Conservation (phyloP, 257 asterid species). For the Craterostigma plantagineum region DNA sequence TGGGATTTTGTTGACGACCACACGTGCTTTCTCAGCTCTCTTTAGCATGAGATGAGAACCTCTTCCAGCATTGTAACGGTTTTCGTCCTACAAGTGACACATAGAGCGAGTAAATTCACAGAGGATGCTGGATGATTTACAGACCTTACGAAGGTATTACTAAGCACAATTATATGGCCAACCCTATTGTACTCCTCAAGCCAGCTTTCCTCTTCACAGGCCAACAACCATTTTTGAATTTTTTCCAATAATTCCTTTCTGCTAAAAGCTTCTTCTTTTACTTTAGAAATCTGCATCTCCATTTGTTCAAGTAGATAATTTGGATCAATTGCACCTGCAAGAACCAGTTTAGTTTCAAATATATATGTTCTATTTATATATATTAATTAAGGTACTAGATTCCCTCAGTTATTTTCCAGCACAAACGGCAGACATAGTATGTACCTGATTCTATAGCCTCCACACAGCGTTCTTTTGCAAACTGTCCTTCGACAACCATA, state of each 20-base stretch:
- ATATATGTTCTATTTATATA: no score
- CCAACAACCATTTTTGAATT: conserved; percentile 73
- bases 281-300: conserved; percentile 49
- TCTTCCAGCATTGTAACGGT: conserved; percentile 79
- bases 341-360: neutral
- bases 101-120: neutral
- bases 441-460: conserved; percentile 67
- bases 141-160: no score
- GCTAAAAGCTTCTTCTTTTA: conserved; percentile 55
- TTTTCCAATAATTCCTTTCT: conserved; percentile 82
- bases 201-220: conserved; percentile 90
- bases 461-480: conserved; percentile 21
- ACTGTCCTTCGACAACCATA: conserved; percentile 39
- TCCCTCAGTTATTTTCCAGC: neutral
- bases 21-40: conserved; percentile 95
- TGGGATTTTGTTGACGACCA: conserved; percentile 75
- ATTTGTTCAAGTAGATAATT: conserved; percentile 49
- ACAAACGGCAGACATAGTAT: neutral
- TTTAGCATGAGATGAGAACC: conserved; percentile 74
- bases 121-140: no score
- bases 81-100: conserved; percentile 47
- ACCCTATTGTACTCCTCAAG: conserved; percentile 94
- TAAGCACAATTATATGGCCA: conserved; percentile 4
- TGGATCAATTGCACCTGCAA: conserved; percentile 49
- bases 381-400: no score